Base-by-base conservation (phyloP, 1,284 basidiomycete species). In the Apiotrichum brassicae region DNA sequence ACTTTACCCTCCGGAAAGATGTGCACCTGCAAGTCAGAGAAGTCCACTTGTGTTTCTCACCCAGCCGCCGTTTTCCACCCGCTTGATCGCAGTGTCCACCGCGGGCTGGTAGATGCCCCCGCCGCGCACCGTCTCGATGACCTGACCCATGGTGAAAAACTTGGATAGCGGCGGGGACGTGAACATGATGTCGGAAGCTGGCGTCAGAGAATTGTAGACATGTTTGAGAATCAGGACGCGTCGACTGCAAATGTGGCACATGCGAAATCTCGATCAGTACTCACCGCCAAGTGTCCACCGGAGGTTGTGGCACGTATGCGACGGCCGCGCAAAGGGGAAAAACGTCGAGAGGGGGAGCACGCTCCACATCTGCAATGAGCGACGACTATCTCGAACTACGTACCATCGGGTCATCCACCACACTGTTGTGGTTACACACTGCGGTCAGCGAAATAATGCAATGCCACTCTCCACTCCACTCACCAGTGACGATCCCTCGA, bases 121-220 rank as follows among this genome's bases (percentile, higher is more conserved):
- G 7, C 92, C 93, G 39, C 94, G 80, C 63, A 91, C 84, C 0
- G 92, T 97, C 70, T 95, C 89, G 53, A 97, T 80, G 14, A 94
- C 92, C 72, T 97, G 94, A 3, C 94, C 94, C 13, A 82, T 78
- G 35, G 81, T 77, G 71, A 98, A 97, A 77, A 97, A 95, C 46
- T 78, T 76, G 0, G 85, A 83, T 72, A 86, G 59, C 72, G 70
- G 86, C 81, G 86, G 82, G 72, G 92, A 95, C 7, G 87, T 97
- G 75, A 97, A 98, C 79, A 97, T 86, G 65, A 98, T 85, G 58
- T 98, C 94, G 18, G 86, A 85, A 2, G 94, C 93, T 48, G 87
- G 28, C 28, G 28, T 30, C 9, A 30, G 28, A 9, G 14, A 30
- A n/a, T n/a, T n/a, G n/a, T n/a, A n/a, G n/a, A n/a, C n/a, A n/a